Evolutionary conservation across 208 protist species (phyloP).

Genomic region (Trypanosoma congolense): DNA sequence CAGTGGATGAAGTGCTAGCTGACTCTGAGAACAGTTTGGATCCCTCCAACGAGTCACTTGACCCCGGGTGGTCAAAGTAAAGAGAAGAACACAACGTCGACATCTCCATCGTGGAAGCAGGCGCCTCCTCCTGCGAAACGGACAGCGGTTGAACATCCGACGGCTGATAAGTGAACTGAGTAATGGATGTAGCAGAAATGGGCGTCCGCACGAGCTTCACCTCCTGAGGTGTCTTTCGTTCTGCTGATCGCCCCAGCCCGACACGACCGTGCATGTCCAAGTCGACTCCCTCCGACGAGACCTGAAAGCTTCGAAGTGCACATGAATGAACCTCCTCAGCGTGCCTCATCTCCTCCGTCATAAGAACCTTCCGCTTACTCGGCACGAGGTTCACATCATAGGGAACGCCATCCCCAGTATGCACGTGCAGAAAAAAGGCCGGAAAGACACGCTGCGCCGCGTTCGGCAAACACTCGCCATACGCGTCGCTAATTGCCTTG

Average conservation of each 20-base stretch:
- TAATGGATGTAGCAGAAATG: slow-evolving; percentile 67
- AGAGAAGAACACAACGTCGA: slow-evolving; percentile 38
- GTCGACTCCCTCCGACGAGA: slow-evolving; percentile 34
- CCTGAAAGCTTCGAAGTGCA: slow-evolving; percentile 34
- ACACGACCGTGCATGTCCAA: slow-evolving; percentile 35
- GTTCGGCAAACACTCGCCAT: slow-evolving; percentile 64
- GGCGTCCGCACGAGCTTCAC: slow-evolving; percentile 41
- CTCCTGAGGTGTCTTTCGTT: slow-evolving; percentile 26
- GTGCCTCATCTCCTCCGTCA: slow-evolving; percentile 20
- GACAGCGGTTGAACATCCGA: not conserved
- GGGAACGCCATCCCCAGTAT: slow-evolving; percentile 11
- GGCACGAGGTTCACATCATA: slow-evolving; percentile 86
- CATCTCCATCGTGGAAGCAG: slow-evolving; percentile 19
- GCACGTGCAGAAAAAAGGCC: slow-evolving; percentile 67
- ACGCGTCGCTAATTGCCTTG: slow-evolving; percentile 74
- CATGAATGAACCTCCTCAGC: slow-evolving; percentile 20
- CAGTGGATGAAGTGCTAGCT: too few species aligned
- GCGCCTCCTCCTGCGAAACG: not conserved
- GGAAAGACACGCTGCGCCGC: slow-evolving; percentile 57
- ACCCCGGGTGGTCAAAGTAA: too few species aligned
- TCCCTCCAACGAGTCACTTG: too few species aligned
- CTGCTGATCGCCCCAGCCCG: slow-evolving; percentile 28
- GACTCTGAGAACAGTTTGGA: too few species aligned
- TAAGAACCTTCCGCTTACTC: slow-evolving; percentile 40
- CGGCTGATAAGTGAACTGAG: slow-evolving; percentile 35